These are phyloP conservation scores for Neonothopanus nambi DNA, from an alignment of 1,284 basidiomycete genomes.

Conservation along the genomic window DNA sequence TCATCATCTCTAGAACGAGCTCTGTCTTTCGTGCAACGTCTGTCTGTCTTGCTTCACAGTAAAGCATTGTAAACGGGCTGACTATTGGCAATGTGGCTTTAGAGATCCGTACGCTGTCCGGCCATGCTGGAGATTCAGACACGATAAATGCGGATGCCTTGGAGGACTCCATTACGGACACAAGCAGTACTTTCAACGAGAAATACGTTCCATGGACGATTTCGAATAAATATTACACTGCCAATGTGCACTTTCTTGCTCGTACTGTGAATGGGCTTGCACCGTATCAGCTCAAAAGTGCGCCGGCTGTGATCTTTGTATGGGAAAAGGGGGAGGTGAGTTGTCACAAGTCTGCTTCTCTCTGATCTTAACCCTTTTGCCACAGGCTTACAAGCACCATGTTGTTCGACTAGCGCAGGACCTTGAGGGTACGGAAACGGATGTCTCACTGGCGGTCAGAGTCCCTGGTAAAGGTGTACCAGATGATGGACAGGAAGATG, in stretches of 20 bases:
- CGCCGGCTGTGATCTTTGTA: slow-evolving; percentile 72
- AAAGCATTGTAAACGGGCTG: background rate
- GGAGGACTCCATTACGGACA: slow-evolving; percentile 3
- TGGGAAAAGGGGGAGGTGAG: slow-evolving; percentile 66
- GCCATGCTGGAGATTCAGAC: background rate
- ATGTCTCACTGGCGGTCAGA: slow-evolving; percentile 69
- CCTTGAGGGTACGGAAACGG: slow-evolving; percentile 53
- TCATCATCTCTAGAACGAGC: slow-evolving; percentile 43
- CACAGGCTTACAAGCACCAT: slow-evolving; percentile 53
- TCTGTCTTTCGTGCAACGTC: slow-evolving; percentile 47
- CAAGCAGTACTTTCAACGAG: slow-evolving; percentile 18
- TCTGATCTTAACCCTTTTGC: slow-evolving; percentile 14
- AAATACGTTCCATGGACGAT: slow-evolving; percentile 69
- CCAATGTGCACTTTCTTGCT: slow-evolving; percentile 70
- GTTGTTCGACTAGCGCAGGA: slow-evolving; percentile 49
- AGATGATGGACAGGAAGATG: slow-evolving; percentile 12
- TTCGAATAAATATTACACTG: slow-evolving; percentile 83
- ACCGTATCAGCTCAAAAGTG: slow-evolving; percentile 37
- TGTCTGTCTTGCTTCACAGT: slow-evolving; percentile 26
- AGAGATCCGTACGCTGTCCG: slow-evolving; percentile 22
- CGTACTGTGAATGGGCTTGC: slow-evolving; percentile 42
- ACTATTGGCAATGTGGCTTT: slow-evolving; percentile 17
- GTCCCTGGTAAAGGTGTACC: slow-evolving; percentile 9
- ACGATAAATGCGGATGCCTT: background rate
- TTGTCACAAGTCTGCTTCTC: slow-evolving; percentile 24